Conservation (phyloP, 75 land plant genomes). For the Adiantum capillusveneris region DNA sequence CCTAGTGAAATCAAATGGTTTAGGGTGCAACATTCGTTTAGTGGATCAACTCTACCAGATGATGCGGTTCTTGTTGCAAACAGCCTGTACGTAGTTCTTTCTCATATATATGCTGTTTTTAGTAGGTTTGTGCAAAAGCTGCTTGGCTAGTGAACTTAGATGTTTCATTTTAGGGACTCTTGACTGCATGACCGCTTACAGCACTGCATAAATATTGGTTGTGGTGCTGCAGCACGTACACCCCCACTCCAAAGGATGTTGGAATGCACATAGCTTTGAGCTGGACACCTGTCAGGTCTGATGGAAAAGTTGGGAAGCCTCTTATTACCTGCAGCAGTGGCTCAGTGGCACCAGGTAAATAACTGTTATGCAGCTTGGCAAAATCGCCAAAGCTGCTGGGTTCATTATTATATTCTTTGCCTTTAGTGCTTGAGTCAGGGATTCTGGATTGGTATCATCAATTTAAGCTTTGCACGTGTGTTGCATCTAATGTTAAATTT, state of each 20-base stretch:
- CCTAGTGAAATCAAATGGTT: slow-evolving; percentile 74
- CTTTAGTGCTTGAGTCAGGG: no score
- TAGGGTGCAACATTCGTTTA: slow-evolving; percentile 7
- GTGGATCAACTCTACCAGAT: slow-evolving; percentile 14
- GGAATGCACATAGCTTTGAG: slow-evolving; percentile 63
- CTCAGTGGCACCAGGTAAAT: slow-evolving; percentile 56
- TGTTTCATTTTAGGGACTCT: no score
- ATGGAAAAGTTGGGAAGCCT: slow-evolving; percentile 73
- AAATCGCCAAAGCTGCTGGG: no score
- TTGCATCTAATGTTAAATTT: no score
- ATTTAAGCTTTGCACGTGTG: no score
- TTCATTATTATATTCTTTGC: no score
- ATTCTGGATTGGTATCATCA: no score
- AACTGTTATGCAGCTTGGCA: no score
- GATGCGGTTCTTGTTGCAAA: slow-evolving; percentile 8
- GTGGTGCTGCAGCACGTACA: slow-evolving; percentile 21
- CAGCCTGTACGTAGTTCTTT: neutral
- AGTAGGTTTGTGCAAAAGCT: no score
- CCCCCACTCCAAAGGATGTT: slow-evolving; percentile 77
- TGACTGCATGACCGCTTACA: neutral
- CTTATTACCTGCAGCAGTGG: slow-evolving; percentile 50
- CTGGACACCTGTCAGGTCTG: slow-evolving; percentile 82
- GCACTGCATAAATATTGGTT: neutral
- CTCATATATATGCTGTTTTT: no score
- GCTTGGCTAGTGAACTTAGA: no score